Evolutionary conservation across 495 filamentous ascomycete species (phyloP).

Genomic region (Talaromyces thailandensis): DNA sequence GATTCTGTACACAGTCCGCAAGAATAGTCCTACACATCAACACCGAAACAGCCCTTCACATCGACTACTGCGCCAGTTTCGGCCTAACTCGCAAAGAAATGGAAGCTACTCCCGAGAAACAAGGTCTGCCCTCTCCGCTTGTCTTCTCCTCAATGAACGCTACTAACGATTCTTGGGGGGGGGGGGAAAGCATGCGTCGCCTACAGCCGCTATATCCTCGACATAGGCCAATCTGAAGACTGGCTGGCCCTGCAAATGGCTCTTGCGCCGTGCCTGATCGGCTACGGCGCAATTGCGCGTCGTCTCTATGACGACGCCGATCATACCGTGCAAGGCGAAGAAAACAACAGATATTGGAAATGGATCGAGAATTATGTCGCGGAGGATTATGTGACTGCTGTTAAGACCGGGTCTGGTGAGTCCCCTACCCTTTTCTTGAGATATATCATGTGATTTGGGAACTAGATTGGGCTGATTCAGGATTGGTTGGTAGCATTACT

Average conservation of each 20-base stretch:
- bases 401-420: constrained; percentile 58
- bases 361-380: constrained; percentile 85
- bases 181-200: constrained; percentile 31
- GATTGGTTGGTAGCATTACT: constrained; percentile 46
- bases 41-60: constrained; percentile 69
- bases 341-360: constrained; percentile 74
- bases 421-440: not conserved
- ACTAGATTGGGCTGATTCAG: constrained; percentile 5
- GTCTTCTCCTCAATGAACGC: constrained; percentile 53
- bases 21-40: constrained; percentile 64
- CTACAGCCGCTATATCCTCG: constrained; percentile 68
- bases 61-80: constrained; percentile 71
- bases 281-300: constrained; percentile 70
- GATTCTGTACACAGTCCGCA: constrained; percentile 41
- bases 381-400: constrained; percentile 64
- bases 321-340: constrained; percentile 34
- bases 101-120: constrained; percentile 59
- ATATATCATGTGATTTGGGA: not conserved
- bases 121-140: constrained; percentile 41
- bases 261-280: constrained; percentile 76
- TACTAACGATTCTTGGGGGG: constrained; percentile 13
- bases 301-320: constrained; percentile 46
- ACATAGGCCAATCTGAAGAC: constrained; percentile 79
- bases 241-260: constrained; percentile 77
- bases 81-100: constrained; percentile 71